Conservation (phyloP, 495 filamentous ascomycete species). For the Tuber borchii region DNA sequence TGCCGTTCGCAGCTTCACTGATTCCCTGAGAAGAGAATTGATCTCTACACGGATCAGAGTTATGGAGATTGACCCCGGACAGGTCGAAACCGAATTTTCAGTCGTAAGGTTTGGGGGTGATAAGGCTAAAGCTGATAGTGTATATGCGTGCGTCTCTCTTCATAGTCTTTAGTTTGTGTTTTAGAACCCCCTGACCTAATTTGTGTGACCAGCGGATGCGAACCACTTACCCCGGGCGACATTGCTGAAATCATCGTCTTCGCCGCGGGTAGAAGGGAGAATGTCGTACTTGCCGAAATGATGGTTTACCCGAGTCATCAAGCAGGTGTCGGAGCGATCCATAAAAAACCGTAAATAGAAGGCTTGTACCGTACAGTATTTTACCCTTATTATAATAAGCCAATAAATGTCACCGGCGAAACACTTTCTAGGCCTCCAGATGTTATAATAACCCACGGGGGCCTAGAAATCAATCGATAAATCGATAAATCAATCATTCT, state of each 20-base stretch:
- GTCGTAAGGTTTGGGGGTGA: conserved; percentile 90
- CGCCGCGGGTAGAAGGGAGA: conserved; percentile 77
- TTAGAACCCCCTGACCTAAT: conserved; percentile 5
- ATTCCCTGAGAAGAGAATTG: conserved; percentile 79
- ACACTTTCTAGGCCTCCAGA: background rate
- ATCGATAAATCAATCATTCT: background rate
- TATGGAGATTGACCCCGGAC: conserved; percentile 90
- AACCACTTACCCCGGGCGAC: conserved; percentile 90
- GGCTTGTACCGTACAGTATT: background rate
- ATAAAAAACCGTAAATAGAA: conserved; percentile 21
- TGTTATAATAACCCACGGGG: background rate
- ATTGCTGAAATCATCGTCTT: conserved; percentile 95
- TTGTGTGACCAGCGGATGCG: conserved; percentile 55
- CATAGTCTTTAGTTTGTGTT: background rate
- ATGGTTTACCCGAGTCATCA: conserved; percentile 89
- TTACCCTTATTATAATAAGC: background rate
- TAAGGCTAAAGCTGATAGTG: conserved; percentile 87
- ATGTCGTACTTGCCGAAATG: conserved; percentile 90
- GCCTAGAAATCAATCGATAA: background rate
- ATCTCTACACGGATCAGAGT: conserved; percentile 78
- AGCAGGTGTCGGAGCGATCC: conserved; percentile 49
- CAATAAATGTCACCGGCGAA: background rate
- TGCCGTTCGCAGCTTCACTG: conserved; percentile 82
- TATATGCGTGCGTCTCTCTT: conserved; percentile 67
- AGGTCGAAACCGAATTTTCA: conserved; percentile 97